Evolutionary conservation across 257 asterid species (phyloP).

Genomic region (Solanum tarapatanum): DNA sequence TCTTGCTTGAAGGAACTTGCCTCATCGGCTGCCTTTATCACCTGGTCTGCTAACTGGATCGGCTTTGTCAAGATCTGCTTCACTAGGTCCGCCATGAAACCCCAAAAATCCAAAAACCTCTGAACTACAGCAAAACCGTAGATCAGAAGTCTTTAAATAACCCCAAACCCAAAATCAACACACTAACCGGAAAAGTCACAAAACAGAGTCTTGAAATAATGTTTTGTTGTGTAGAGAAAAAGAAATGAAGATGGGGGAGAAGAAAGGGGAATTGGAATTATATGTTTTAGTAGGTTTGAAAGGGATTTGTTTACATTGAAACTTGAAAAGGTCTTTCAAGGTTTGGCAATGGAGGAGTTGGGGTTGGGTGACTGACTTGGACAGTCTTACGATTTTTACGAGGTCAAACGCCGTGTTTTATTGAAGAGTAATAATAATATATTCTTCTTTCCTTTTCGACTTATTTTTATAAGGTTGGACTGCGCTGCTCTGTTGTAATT

Average conservation of each 20-base stretch:
- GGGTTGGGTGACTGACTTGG: background rate
- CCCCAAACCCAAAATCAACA: background rate
- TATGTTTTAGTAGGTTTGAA: background rate
- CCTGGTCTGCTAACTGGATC: conserved; percentile 53
- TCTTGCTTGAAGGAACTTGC: conserved; percentile 59
- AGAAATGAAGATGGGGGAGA: background rate
- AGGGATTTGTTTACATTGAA: background rate
- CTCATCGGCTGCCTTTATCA: conserved; percentile 50
- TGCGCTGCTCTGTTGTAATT: background rate
- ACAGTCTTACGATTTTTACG: conserved; percentile 4
- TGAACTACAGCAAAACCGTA: background rate
- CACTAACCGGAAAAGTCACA: background rate
- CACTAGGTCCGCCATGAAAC: conserved; percentile 51
- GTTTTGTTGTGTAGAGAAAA: background rate
- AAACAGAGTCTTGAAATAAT: background rate
- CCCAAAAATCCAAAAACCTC: background rate
- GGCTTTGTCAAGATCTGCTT: conserved; percentile 60
- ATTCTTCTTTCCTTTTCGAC: background rate
- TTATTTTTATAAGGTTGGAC: background rate
- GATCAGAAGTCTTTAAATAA: background rate
- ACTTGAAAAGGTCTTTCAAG: background rate
- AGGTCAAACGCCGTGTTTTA: conserved; percentile 11
- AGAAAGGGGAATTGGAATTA: background rate
- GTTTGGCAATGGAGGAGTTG: background rate
- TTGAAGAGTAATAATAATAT: background rate